Evolutionary conservation across 2,329 filamentous ascomycete genomes (phyloP).

Genomic region (Trichoderma sp.): DNA sequence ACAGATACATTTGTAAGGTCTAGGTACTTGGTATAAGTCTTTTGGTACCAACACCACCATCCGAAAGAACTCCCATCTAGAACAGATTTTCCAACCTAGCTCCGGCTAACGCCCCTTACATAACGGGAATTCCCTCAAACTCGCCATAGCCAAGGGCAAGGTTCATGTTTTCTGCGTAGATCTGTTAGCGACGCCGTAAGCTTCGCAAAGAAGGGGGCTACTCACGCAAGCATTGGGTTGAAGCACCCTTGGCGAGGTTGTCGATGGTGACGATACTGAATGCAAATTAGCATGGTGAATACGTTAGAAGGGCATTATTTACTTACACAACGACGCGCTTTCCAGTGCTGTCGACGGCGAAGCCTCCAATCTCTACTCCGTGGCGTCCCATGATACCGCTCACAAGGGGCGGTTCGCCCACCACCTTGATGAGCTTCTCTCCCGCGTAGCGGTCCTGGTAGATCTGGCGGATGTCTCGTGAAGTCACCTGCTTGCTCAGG

Average conservation of each 20-base stretch:
- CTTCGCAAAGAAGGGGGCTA: constrained; percentile 35
- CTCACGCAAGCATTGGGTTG: constrained; percentile 88
- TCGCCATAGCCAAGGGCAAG: constrained; percentile 84
- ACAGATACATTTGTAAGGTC: no score
- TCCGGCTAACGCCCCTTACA: no score
- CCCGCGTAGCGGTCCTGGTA: constrained; percentile 97
- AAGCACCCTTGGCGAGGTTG: constrained; percentile 89
- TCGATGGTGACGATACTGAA: constrained; percentile 76
- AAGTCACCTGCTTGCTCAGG: constrained; percentile 81
- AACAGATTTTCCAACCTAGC: no score
- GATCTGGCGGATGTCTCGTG: constrained; percentile 86
- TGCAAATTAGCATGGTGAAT: background rate
- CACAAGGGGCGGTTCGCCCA: constrained; percentile 87
- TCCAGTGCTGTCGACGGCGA: constrained; percentile 7
- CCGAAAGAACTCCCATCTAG: no score
- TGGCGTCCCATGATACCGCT: constrained; percentile 84
- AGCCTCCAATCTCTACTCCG: constrained; percentile 90
- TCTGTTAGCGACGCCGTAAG: background rate
- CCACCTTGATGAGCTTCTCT: constrained; percentile 91
- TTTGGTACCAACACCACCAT: no score
- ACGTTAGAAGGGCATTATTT: background rate
- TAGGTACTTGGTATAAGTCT: no score
- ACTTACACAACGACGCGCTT: constrained; percentile 12
- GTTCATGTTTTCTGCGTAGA: constrained; percentile 77
- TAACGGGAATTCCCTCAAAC: constrained; percentile 77